Evolutionary conservation across 768 basidiomycete species (phyloP), one percentile per base, ranked within the genome.

Genomic region (Flagelloscypha sp.): DNA sequence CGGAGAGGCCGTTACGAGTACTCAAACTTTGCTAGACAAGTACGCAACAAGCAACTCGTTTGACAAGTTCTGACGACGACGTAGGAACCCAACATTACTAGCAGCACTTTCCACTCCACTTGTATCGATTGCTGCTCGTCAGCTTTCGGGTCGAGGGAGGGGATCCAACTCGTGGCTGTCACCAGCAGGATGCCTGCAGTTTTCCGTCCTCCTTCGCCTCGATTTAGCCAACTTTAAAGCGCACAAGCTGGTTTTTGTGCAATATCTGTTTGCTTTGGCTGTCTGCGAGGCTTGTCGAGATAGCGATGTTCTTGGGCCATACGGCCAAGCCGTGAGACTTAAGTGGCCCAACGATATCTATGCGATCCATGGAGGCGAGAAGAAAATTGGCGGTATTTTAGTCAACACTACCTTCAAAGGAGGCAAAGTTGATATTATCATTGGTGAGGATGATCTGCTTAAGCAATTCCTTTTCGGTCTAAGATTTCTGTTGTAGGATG

Each of bases 321-420:
- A 61, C 33, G 79, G 74, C 9, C 59, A 74, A 2, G 65, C 65
- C 10, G 72, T 95, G 8, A 68, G 79, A 25, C 62, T 98, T 17
- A 98, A 97, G 56, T 98, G 95, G 95, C 95, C 94, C 13, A 98
- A 98, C 49, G 95, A 98, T 48, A 63, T 99, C 4, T 97, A 97
- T 48, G 84, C 79, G 2, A 67, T 77, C 25, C 63, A 68, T 25
- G 75, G 63, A 22, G 59, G 55, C 3, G 62, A 54, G 2, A 79
- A 72, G 57, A 98, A 99, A 57, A 62, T 97, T 23, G 94, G 94
- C 1, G 94, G 95, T 0, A 80, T 97, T 12, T 61, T 98, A 16
- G 87, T 99, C 22, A 94, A 84, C 47, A 88, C 87, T 18, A 84
- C 72, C 48, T 90, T 92, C 43, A 61, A 65, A n/a, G 73, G 74